Base-by-base conservation (phyloP, 2,329 filamentous ascomycete genomes). In the Colletotrichum sp. region DNA sequence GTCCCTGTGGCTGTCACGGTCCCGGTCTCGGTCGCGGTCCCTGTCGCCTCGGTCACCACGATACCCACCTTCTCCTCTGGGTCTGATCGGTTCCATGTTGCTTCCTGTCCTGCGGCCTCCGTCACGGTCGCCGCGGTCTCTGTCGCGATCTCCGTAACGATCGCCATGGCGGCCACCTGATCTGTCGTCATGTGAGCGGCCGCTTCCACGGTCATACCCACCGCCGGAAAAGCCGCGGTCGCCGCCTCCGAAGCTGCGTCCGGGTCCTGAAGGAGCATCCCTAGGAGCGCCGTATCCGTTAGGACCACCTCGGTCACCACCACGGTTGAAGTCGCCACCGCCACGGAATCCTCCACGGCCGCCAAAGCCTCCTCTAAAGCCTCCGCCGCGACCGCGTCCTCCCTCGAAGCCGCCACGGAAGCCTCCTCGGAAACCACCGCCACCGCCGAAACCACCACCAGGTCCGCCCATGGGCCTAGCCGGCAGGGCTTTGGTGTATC, bases 401-500 rank as follows among this genome's bases (percentile, higher is more conserved):
- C 84, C 84, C 21, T 83, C 83, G 68, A 81, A 80, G 18, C 85
- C 85, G 72, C 86, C 84, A 69, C 84, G 85, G 79, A 89, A 86
- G 59, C 87, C 87, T 57, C 88, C 89, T 52, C 88, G 83, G 82
- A 88, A 87, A n/a, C 90, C 90, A 70, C 89, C 65, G 75, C 92
- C 92, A 75, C 92, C 92, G 16, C 26, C 26, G 26, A 30, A 21
- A 34, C 59, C 59, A 63, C 59, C 57, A 36, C 90, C 92, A 71
- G 90, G 91, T 32, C 91, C 89, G 75, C 90, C 94, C 78, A 90
- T 89, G 62, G 95, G 95, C 69, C 95, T 92, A 44, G 94, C 89
- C 67, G 94, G 91, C 78, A 92, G 89, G 18, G 93, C 92, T 85
- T 96, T 98, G 73, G 96, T 99, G 86, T 99, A 99, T 78, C 95